Evolutionary conservation across 2,329 filamentous ascomycete genomes (phyloP).

Genomic region (Biscogniauxia marginata): DNA sequence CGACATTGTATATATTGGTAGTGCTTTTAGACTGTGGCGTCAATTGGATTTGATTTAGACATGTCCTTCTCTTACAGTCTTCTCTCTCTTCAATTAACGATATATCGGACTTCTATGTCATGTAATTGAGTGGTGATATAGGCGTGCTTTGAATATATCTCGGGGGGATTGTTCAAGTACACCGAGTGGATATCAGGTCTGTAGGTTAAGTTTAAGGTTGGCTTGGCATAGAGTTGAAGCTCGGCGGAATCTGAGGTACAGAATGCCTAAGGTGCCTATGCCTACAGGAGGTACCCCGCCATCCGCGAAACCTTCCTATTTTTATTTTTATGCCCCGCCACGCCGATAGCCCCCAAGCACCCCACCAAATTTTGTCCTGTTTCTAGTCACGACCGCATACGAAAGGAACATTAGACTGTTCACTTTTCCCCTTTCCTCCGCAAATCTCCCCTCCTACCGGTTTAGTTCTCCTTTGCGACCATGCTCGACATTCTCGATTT

Average conservation of each 20-base stretch:
- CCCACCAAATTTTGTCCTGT: slow-evolving; percentile 24
- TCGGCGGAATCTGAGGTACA: not conserved
- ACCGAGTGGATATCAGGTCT: too few relatives aligned
- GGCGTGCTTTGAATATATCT: too few relatives aligned
- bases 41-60: slow-evolving; percentile 10
- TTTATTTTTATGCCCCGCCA: slow-evolving; percentile 3
- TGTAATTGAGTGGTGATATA: too few relatives aligned
- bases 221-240: too few relatives aligned
- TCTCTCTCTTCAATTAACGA: too few relatives aligned
- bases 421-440: not conserved
- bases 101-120: too few relatives aligned
- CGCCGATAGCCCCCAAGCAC: slow-evolving; percentile 6
- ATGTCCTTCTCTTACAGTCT: not conserved
- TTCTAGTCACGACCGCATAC: not conserved
- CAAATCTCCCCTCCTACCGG: not conserved
- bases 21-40: slow-evolving; percentile 10
- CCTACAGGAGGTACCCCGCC: not conserved
- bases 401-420: slow-evolving; percentile 3
- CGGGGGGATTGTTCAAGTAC: too few relatives aligned
- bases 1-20: not conserved
- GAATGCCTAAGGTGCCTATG: not conserved
- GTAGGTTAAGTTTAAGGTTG: too few relatives aligned
- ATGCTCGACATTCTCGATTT: slow-evolving; percentile 67
- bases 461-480: slow-evolving; percentile 1
- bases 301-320: slow-evolving; percentile 35